Conservation (phyloP, 176 grass and related monocot genomes). For the Zoysia japonica region DNA sequence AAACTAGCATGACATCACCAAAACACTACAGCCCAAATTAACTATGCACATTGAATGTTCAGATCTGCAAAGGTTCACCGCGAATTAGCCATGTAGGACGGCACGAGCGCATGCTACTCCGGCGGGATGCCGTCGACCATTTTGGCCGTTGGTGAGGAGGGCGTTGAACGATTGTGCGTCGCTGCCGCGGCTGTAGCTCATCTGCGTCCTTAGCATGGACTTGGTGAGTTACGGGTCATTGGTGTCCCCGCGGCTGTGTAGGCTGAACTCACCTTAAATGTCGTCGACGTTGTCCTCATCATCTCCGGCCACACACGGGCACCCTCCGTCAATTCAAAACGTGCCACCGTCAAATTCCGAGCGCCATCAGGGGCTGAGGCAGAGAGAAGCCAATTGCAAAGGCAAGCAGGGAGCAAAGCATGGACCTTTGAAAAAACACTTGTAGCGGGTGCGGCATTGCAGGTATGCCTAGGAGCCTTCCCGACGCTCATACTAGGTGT, state of each 20-base stretch:
- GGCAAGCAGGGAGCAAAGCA: not conserved
- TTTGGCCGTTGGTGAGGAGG: conserved; percentile 83
- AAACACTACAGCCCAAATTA: not conserved
- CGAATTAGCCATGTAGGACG: conserved; percentile 65
- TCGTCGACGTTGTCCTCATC: conserved; percentile 87
- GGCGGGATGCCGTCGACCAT: conserved; percentile 95
- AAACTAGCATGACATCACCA: not conserved
- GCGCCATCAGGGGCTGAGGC: not conserved
- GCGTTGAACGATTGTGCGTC: conserved; percentile 33
- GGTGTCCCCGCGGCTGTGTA: conserved; percentile 21
- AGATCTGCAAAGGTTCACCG: conserved; percentile 59
- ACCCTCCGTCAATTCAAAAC: conserved; percentile 15
- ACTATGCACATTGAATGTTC: conserved; percentile 56
- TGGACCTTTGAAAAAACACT: conserved; percentile 49
- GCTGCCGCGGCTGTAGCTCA: conserved; percentile 73
- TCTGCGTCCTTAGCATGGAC: conserved; percentile 64
- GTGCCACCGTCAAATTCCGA: no score
- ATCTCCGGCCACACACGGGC: conserved; percentile 69
- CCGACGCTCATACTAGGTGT: conserved; percentile 58
- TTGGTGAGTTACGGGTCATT: conserved; percentile 50
- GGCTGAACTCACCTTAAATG: conserved; percentile 74
- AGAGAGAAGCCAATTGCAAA: not conserved
- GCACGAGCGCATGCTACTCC: conserved; percentile 92
- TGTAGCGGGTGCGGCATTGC: conserved; percentile 68
- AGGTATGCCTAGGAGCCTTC: conserved; percentile 64